Conservation (phyloP, 2,329 filamentous ascomycete genomes). For the Metarhizium anisopliae region DNA sequence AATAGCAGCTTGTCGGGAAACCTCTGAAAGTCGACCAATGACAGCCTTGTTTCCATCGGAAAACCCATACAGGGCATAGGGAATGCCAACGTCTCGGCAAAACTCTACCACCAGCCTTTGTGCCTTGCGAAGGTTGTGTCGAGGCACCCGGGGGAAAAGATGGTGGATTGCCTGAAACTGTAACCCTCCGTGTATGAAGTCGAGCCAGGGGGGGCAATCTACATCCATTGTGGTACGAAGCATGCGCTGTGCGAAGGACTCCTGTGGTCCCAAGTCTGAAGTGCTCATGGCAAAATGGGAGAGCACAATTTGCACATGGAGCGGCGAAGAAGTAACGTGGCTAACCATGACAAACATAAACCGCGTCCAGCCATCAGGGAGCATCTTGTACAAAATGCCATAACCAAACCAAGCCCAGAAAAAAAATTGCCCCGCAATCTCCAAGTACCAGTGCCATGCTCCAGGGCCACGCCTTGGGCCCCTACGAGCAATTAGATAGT, state of each 20-base stretch:
- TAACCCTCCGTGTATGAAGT: constrained; percentile 80
- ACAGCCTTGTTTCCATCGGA: constrained; percentile 76
- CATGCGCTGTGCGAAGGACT: constrained; percentile 87
- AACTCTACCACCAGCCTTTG: constrained; percentile 74
- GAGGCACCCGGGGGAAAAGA: constrained; percentile 71
- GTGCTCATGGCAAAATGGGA: constrained; percentile 94
- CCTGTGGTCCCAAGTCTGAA: constrained; percentile 69
- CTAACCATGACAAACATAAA: constrained; percentile 70
- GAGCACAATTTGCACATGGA: constrained; percentile 85
- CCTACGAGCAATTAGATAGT: constrained; percentile 60
- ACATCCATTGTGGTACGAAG: constrained; percentile 90
- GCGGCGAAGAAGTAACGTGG: constrained; percentile 69
- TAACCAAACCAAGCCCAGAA: constrained; percentile 90
- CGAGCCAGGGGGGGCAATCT: constrained; percentile 78
- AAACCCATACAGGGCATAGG: constrained; percentile 81
- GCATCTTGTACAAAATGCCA: constrained; percentile 61
- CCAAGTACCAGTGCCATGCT: constrained; percentile 77
- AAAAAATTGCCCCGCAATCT: constrained; percentile 64
- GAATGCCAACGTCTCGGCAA: constrained; percentile 72
- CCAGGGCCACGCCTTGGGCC: constrained; percentile 68
- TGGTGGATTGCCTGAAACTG: constrained; percentile 90
- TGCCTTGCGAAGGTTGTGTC: constrained; percentile 70
- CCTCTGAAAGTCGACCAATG: constrained; percentile 65
- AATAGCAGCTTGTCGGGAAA: constrained; percentile 70
- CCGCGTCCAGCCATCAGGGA: constrained; percentile 61